Conservation (phyloP, 148 eudicot genomes). For the Talinum fruticosum region DNA sequence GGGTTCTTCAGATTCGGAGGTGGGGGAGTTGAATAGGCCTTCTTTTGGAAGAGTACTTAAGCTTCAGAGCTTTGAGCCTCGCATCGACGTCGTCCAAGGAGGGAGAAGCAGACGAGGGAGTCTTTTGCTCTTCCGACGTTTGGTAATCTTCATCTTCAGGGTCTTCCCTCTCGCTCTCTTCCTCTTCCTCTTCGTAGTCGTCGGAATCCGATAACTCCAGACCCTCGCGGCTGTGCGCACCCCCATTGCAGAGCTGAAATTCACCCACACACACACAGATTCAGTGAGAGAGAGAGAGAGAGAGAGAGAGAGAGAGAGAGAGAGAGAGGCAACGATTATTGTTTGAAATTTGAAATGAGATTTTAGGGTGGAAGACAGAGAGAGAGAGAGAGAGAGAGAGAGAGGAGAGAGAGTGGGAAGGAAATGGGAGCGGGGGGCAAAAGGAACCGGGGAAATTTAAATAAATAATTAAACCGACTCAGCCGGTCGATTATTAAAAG, state of each 20-base stretch:
- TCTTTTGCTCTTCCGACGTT: conserved; percentile 29
- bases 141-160: conserved; percentile 33
- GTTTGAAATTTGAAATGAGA: conserved; percentile 19
- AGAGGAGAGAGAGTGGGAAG: neutral
- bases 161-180: conserved; percentile 26
- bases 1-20: conserved; percentile 33
- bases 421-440: neutral
- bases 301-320: conserved; percentile 17
- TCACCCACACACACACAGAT: neutral
- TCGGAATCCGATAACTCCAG: conserved; percentile 63
- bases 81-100: conserved; percentile 56
- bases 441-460: neutral
- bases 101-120: conserved; percentile 24
- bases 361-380: neutral
- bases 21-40: conserved; percentile 7
- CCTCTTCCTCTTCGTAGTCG: conserved; percentile 38
- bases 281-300: too few species aligned
- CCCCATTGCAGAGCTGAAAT: conserved; percentile 43
- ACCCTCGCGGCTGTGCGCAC: conserved; percentile 65
- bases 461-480: neutral
- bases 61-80: conserved; percentile 51
- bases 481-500: neutral
- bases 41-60: conserved; percentile 48
- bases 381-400: neutral
- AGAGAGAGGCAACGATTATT: conserved; percentile 26